Evolutionary conservation across 2,329 filamentous ascomycete species (phyloP), one percentile per base, ranked within the genome.

Genomic region (Calonectria crousiana): DNA sequence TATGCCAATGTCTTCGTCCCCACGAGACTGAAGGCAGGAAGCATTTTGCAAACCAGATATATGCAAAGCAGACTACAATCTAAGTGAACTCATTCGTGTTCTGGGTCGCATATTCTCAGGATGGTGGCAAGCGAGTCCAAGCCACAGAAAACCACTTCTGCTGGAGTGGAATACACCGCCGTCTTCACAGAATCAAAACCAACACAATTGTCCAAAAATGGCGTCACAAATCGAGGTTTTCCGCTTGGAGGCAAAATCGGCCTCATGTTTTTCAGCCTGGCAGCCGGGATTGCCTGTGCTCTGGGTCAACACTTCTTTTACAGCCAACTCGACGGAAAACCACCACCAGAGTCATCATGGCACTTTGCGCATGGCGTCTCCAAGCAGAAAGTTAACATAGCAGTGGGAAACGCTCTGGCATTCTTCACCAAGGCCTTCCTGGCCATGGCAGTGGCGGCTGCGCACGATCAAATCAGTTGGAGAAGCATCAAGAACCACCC

Each of bases 381-480:
- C 5, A 51, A 28, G 16, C 64, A 67, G 16, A 67, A 67, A 14
- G 64, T 67, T 32, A 67, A 67, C 11, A 67, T 67, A 23, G 64
- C 64, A 4, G 32, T n/a, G 10, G 64, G 64, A 18, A 67, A 67
- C 47, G 23, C 64, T 3, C 32, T 67, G 30, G 64, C 64, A 13
- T 67, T 67, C 32, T 67, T 49, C 64, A 51, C 64, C 5, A 67
- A 67, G 6, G 64, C 64, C 1, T 67, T 52, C n/a, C n/a, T 67
- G 30, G 44, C 64, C 28, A 49, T 67, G 47, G 64, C 64, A 5
- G 47, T 67, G 4, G 64, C 44, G 26, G 44, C 64, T 5, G 64
- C 64, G 6, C 64, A 67, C 18, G 64, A 67, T 18, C 64, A 67
- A 67, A 51, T 67, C 13, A 52, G 64, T 16, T 67, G 64, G 64